Percentiles rank a stretch among this genome's conserved stretches.
Conservation (phyloP, 139 green algal species). For the Ulvella scutata region DNA sequence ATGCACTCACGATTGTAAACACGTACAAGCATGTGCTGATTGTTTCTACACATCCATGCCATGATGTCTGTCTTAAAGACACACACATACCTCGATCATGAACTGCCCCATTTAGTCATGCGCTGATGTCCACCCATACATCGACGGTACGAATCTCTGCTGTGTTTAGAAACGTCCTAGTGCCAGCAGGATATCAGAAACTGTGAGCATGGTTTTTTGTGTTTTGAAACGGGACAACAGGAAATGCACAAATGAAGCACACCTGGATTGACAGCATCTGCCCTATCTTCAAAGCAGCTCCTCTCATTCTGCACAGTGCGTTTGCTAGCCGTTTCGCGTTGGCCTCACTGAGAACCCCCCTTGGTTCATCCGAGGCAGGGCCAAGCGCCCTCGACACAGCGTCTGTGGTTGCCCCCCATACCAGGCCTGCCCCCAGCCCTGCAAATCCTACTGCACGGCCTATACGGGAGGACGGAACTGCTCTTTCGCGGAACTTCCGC, state of each 20-base stretch:
- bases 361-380: not conserved
- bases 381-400: conserved; percentile 17
- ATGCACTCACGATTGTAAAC: no score
- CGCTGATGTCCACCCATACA: no score
- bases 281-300: conserved; percentile 87
- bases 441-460: conserved; percentile 68
- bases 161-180: no score
- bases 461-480: conserved; percentile 57
- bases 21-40: no score
- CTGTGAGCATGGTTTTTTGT: no score
- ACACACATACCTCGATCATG: no score
- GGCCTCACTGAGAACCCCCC: conserved; percentile 37
- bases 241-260: not conserved
- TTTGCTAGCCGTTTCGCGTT: conserved; percentile 82
- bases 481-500: conserved; percentile 24
- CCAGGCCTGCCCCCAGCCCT: conserved; percentile 52
- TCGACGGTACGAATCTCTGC: no score
- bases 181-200: no score
- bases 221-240: no score
- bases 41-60: no score
- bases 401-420: conserved; percentile 49
- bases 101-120: no score
- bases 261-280: conserved; percentile 95
- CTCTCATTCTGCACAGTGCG: conserved; percentile 81
- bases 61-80: no score